These are phyloP conservation scores for Picochlorum sp. DNA, from an alignment of 139 green algal genomes.

Conservation along the genomic window DNA sequence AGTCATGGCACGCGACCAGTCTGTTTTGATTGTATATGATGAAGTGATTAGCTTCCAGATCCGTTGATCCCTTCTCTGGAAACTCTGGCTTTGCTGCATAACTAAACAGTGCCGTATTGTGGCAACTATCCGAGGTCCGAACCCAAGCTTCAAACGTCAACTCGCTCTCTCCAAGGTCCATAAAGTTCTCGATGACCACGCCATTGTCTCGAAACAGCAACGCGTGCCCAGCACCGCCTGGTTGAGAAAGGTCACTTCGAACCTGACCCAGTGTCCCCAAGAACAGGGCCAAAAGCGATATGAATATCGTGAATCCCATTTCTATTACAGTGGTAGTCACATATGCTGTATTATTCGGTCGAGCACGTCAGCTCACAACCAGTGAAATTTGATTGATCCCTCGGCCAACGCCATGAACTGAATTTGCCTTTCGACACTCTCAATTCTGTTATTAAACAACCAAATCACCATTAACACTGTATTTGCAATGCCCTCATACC, in stretches of 20 bases:
- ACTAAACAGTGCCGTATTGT: constrained; percentile 60
- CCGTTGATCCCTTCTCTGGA: constrained; percentile 7
- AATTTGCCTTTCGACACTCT: no score
- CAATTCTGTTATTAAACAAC: no score
- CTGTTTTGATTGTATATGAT: constrained; percentile 55
- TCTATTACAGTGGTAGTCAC: neutral
- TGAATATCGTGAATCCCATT: no score
- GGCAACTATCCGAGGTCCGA: constrained; percentile 69
- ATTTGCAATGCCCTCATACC: no score
- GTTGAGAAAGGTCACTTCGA: constrained; percentile 10
- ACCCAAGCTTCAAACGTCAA: constrained; percentile 55
- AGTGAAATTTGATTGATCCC: no score
- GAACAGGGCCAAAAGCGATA: no score
- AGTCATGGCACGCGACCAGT: constrained; percentile 72
- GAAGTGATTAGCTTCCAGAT: constrained; percentile 75
- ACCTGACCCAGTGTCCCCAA: neutral
- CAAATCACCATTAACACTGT: no score
- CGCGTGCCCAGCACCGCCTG: constrained; percentile 60
- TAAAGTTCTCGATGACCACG: constrained; percentile 61
- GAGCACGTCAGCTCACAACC: no score
- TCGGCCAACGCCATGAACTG: no score
- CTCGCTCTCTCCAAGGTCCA: neutral
- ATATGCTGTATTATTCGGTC: no score
- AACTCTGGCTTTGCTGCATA: constrained; percentile 59
- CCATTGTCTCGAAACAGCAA: constrained; percentile 69